These are phyloP conservation scores for Exophiala bonariae DNA, from an alignment of 2,329 filamentous ascomycete genomes.

Conservation along the genomic window DNA sequence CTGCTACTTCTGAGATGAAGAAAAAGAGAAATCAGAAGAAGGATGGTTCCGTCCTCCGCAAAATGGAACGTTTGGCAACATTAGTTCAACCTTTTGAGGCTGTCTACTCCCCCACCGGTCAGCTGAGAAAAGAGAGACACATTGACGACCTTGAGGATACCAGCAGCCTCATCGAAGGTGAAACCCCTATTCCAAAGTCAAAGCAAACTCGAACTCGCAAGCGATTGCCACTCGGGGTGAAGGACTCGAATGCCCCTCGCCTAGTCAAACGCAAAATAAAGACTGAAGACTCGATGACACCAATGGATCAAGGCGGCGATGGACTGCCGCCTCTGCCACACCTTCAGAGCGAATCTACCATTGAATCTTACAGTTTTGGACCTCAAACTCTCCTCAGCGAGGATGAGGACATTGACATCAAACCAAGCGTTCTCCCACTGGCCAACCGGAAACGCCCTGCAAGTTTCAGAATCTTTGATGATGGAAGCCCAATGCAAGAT, in stretches of 20 bases:
- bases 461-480: constrained; percentile 40
- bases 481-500: constrained; percentile 28
- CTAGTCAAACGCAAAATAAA: constrained; percentile 31
- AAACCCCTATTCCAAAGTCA: constrained; percentile 38
- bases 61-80: constrained; percentile 47
- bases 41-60: constrained; percentile 44
- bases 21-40: constrained; percentile 54
- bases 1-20: constrained; percentile 49
- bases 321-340: constrained; percentile 26
- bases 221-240: constrained; percentile 34
- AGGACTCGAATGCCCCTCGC: constrained; percentile 35
- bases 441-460: constrained; percentile 30
- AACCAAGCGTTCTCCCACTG: constrained; percentile 33
- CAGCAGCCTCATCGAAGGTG: constrained; percentile 47
- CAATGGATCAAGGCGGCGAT: constrained; percentile 12
- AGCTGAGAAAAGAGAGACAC: constrained; percentile 42
- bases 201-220: constrained; percentile 34
- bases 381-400: constrained; percentile 26
- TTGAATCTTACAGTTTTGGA: constrained; percentile 23
- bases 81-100: constrained; percentile 48
- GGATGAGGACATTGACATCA: constrained; percentile 36
- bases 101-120: constrained; percentile 47
- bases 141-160: constrained; percentile 52
- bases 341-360: constrained; percentile 24
- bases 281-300: constrained; percentile 16